Conservation (phyloP, 345 rosid genomes). For the Dovyalis caffra region DNA sequence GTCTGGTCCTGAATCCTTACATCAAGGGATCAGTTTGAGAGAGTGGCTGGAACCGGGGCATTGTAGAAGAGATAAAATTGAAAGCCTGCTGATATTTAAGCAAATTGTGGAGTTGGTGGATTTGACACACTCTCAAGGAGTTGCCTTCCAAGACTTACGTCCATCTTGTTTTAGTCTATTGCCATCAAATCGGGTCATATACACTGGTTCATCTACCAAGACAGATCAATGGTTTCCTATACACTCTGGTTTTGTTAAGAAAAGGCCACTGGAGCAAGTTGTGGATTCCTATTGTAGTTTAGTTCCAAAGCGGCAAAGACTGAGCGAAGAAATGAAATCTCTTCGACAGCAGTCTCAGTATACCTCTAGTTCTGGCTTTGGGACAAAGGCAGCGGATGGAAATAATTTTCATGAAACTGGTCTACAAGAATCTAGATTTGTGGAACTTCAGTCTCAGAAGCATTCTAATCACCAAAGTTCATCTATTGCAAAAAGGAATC, state of each 20-base stretch:
- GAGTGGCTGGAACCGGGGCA: constrained; percentile 49
- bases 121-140: constrained; percentile 61
- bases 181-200: constrained; percentile 48
- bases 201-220: constrained; percentile 48
- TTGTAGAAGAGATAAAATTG: constrained; percentile 39
- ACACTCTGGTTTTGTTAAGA: constrained; percentile 38
- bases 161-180: constrained; percentile 51
- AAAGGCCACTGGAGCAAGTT: constrained; percentile 37
- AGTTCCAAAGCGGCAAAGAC: constrained; percentile 46
- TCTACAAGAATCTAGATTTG: constrained; percentile 30
- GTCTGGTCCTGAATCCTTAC: constrained; percentile 29
- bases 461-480: constrained; percentile 20
- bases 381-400: constrained; percentile 26
- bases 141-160: constrained; percentile 49
- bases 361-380: constrained; percentile 25
- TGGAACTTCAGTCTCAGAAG: constrained; percentile 31
- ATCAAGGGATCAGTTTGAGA: constrained; percentile 51
- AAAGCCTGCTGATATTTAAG: constrained; percentile 50
- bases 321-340: constrained; percentile 23
- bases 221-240: constrained; percentile 23
- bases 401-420: constrained; percentile 23
- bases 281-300: constrained; percentile 10
- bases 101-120: constrained; percentile 70
- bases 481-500: constrained; percentile 25
- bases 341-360: constrained; percentile 24